phyloP scores from a whole-genome alignment of 257 asterid species.

The Linderniella brevidens region DNA sequence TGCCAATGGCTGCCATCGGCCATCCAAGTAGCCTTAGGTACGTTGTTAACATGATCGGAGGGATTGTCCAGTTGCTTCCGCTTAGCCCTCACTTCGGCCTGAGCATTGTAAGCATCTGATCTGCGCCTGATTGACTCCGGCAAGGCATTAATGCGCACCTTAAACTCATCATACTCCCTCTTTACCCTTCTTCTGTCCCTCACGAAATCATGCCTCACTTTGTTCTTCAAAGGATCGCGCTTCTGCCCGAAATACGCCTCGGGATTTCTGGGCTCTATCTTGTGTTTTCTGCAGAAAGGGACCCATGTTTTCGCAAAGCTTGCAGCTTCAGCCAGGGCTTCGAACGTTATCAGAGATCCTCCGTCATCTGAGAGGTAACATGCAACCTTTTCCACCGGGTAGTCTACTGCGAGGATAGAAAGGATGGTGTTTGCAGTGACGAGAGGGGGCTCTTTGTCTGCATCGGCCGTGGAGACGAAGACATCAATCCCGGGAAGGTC shows the following conservation, averaged over 20 bases:
- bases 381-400: slow-evolving; percentile 69
- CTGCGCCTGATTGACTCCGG: slow-evolving; percentile 72
- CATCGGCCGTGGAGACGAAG: slow-evolving; percentile 79
- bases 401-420: slow-evolving; percentile 76
- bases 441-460: slow-evolving; percentile 76
- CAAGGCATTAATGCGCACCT: slow-evolving; percentile 74
- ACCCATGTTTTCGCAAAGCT: slow-evolving; percentile 82
- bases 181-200: slow-evolving; percentile 71
- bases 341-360: slow-evolving; percentile 73
- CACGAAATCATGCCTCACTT: slow-evolving; percentile 60
- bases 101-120: slow-evolving; percentile 81
- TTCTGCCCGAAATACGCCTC: slow-evolving; percentile 72
- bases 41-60: slow-evolving; percentile 33
- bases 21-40: slow-evolving; percentile 90
- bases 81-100: slow-evolving; percentile 53
- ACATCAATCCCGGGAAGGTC: slow-evolving; percentile 84
- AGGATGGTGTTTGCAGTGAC: slow-evolving; percentile 87
- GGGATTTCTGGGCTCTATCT: slow-evolving; percentile 74
- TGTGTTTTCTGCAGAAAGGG: too few relatives aligned
- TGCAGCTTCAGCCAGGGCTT: slow-evolving; percentile 86
- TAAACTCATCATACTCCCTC: slow-evolving; percentile 76
- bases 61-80: slow-evolving; percentile 47
- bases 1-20: slow-evolving; percentile 89
- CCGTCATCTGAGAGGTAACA: slow-evolving; percentile 88
- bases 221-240: slow-evolving; percentile 66